These are phyloP conservation scores for Exophiala sp. DNA, from an alignment of 2,329 filamentous ascomycete genomes.

Conservation along the genomic window DNA sequence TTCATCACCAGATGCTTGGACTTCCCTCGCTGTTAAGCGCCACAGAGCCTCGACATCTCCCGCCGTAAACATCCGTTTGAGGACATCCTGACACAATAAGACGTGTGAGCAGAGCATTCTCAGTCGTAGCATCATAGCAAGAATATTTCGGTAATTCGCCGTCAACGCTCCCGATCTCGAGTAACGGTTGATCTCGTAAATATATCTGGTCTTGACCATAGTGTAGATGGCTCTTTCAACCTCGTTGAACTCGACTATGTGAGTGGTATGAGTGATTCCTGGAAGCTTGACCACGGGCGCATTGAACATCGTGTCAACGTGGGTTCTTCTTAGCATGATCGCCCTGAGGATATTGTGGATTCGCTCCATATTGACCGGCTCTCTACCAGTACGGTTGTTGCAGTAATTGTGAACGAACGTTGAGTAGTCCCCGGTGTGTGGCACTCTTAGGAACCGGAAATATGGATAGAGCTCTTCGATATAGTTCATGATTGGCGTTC, in stretches of 20 bases:
- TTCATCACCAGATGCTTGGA: constrained; percentile 13
- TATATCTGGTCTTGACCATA: constrained; percentile 44
- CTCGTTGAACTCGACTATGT: constrained; percentile 46
- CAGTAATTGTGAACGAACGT: constrained; percentile 31
- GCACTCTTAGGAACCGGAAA: constrained; percentile 36
- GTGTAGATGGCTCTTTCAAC: constrained; percentile 51
- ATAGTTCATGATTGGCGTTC: constrained; percentile 39
- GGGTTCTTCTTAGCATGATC: constrained; percentile 53
- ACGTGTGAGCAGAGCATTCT: constrained; percentile 49
- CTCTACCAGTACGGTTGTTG: constrained; percentile 19
- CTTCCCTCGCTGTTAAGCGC: constrained; percentile 30
- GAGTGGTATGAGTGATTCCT: constrained; percentile 39
- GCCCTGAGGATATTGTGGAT: constrained; percentile 32
- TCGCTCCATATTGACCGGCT: constrained; percentile 22
- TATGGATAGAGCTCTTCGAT: constrained; percentile 38
- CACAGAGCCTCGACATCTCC: constrained; percentile 44
- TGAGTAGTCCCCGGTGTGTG: constrained; percentile 27
- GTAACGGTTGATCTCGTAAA: constrained; percentile 38
- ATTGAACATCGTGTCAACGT: constrained; percentile 49
- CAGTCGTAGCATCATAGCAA: constrained; percentile 46
- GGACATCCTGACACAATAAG: constrained; percentile 43
- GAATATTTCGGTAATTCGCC: constrained; percentile 36
- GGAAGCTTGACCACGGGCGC: constrained; percentile 52
- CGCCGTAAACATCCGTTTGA: constrained; percentile 42
- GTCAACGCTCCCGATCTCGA: constrained; percentile 23